Percentiles rank a stretch among this genome's conserved stretches.
These are phyloP conservation scores for Fragaria ananassa DNA, from an alignment of 306 rosid genomes.

Conservation along the genomic window DNA sequence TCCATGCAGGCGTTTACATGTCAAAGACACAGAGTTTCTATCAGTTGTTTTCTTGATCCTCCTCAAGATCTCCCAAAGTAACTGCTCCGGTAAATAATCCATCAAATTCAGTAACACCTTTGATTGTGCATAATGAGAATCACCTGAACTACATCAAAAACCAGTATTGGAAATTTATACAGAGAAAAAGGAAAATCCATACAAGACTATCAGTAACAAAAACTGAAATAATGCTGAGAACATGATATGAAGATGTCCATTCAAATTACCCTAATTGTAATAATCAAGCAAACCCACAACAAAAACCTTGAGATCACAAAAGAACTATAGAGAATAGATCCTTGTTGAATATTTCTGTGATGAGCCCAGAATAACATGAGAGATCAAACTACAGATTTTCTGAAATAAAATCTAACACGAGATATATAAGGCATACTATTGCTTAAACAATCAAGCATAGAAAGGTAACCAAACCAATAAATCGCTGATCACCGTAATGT, in stretches of 20 bases:
- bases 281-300: background rate
- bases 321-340: background rate
- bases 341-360: background rate
- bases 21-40: conserved; percentile 55
- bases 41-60: conserved; percentile 58
- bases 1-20: conserved; percentile 50
- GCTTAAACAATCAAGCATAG: background rate
- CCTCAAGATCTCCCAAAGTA: conserved; percentile 77
- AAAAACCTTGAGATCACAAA: background rate
- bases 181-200: background rate
- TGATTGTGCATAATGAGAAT: background rate
- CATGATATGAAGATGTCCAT: background rate
- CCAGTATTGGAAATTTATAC: background rate
- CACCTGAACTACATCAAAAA: conserved; percentile 16
- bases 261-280: background rate
- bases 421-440: background rate
- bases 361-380: background rate
- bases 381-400: background rate
- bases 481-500: background rate
- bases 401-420: background rate
- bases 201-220: background rate
- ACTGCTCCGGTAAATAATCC: conserved; percentile 73
- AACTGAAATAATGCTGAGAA: background rate
- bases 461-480: background rate
- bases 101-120: conserved; percentile 26